phyloP scores from a whole-genome alignment of 345 rosid genomes.

The Limnanthes douglasii region DNA sequence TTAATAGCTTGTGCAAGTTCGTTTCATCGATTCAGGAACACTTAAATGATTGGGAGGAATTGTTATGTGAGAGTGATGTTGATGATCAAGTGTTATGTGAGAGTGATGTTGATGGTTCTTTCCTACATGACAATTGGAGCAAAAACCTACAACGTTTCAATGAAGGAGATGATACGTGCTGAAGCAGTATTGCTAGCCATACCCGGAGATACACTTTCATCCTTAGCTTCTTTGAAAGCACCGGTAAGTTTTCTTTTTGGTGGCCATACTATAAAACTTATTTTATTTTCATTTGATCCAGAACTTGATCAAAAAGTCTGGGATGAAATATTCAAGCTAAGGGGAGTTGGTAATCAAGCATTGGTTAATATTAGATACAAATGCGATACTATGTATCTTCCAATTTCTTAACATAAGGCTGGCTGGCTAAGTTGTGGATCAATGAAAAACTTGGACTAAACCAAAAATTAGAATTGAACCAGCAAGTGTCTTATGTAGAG shows the following conservation, averaged over 20 bases:
- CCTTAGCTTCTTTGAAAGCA: conserved; percentile 42
- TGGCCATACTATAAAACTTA: conserved; percentile 29
- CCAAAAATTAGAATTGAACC: conserved; percentile 11
- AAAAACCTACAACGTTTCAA: conserved; percentile 63
- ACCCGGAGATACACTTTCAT: conserved; percentile 30
- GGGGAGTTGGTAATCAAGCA: conserved; percentile 34
- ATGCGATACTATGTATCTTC: conserved; percentile 89
- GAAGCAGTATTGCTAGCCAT: conserved; percentile 71
- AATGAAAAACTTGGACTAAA: conserved; percentile 54
- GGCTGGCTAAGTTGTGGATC: conserved; percentile 64
- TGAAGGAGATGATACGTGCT: conserved; percentile 66
- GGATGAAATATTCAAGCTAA: conserved; percentile 67
- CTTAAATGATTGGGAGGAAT: conserved; percentile 93
- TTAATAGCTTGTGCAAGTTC: conserved; percentile 29
- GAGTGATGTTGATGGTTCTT: conserved; percentile 82
- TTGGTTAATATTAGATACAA: conserved; percentile 30
- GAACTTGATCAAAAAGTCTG: conserved; percentile 26
- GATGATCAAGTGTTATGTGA: conserved; percentile 80
- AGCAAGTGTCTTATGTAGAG: conserved; percentile 36
- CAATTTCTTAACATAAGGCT: conserved; percentile 60
- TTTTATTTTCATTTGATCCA: conserved; percentile 23
- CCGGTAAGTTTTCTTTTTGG: conserved; percentile 45
- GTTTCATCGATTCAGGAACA: conserved; percentile 64
- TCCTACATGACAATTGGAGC: conserved; percentile 86
- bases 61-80: no score